These are phyloP conservation scores for Viridothelium virens DNA, from an alignment of 495 filamentous ascomycete genomes.

Conservation along the genomic window DNA sequence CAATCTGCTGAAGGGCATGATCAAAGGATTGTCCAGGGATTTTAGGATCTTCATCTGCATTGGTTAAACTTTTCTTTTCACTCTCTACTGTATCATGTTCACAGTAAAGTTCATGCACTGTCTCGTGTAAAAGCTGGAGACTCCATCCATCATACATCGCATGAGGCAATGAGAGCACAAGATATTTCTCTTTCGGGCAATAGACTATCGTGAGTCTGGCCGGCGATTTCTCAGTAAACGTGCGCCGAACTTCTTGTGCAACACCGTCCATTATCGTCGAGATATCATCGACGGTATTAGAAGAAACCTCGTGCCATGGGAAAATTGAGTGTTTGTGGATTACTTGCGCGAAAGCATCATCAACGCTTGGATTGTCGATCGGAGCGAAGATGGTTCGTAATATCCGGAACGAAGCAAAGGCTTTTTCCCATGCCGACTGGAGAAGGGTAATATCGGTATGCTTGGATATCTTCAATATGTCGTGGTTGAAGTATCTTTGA, in stretches of 20 bases:
- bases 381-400: conserved; percentile 64
- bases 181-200: conserved; percentile 33
- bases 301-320: conserved; percentile 16
- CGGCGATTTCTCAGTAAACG: conserved; percentile 11
- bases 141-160: conserved; percentile 77
- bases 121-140: conserved; percentile 55
- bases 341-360: conserved; percentile 56
- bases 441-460: conserved; percentile 47
- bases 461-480: conserved; percentile 49
- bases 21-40: background rate
- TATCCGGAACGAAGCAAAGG: conserved; percentile 56
- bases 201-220: conserved; percentile 31
- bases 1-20: background rate
- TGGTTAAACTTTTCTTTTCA: background rate
- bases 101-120: conserved; percentile 53
- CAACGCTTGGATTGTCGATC: conserved; percentile 49
- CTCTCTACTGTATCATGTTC: background rate
- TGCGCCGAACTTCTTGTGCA: conserved; percentile 17
- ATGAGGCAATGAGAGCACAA: conserved; percentile 67
- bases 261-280: conserved; percentile 22
- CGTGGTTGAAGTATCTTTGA: conserved; percentile 70
- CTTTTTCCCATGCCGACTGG: conserved; percentile 50
- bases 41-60: background rate
- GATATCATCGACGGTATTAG: conserved; percentile 14
- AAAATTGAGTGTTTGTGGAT: conserved; percentile 37